Evolutionary conservation across 768 basidiomycete genomes (phyloP).

Genomic region (Gyrodon lividus): DNA sequence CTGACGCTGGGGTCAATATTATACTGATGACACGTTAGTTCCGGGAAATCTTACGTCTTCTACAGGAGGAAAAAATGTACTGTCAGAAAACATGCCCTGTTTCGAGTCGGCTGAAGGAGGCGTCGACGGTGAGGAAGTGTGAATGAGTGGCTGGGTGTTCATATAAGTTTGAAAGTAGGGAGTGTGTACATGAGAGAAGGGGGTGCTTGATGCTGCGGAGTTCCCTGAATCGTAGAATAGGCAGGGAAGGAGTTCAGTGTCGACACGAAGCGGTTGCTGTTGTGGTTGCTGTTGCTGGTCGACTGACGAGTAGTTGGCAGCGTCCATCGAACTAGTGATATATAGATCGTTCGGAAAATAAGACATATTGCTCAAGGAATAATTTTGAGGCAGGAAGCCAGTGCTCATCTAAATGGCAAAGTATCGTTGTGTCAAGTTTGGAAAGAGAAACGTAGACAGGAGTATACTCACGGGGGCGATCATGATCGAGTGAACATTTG

Average conservation of each 20-base stretch:
- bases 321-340: background rate
- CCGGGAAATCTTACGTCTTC: constrained; percentile 15
- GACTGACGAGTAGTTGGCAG: background rate
- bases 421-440: background rate
- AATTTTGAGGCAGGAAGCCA: background rate
- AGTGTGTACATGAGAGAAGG: constrained; percentile 8
- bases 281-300: constrained; percentile 8
- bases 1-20: constrained; percentile 14
- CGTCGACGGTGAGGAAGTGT: constrained; percentile 11
- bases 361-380: background rate
- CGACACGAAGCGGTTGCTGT: constrained; percentile 15
- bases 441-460: background rate
- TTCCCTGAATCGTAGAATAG: constrained; percentile 9
- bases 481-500: no score
- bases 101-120: constrained; percentile 2
- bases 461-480: constrained; percentile 16
- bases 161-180: constrained; percentile 3
- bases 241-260: constrained; percentile 15
- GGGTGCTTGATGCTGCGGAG: constrained; percentile 18
- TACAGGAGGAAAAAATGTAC: background rate
- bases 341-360: background rate
- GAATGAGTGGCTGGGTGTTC: constrained; percentile 1
- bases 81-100: background rate
- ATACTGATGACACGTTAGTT: background rate
- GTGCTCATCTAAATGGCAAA: constrained; percentile 10